Conservation (phyloP, 176 grass and related monocot genomes). For the Luzula sylvatica region DNA sequence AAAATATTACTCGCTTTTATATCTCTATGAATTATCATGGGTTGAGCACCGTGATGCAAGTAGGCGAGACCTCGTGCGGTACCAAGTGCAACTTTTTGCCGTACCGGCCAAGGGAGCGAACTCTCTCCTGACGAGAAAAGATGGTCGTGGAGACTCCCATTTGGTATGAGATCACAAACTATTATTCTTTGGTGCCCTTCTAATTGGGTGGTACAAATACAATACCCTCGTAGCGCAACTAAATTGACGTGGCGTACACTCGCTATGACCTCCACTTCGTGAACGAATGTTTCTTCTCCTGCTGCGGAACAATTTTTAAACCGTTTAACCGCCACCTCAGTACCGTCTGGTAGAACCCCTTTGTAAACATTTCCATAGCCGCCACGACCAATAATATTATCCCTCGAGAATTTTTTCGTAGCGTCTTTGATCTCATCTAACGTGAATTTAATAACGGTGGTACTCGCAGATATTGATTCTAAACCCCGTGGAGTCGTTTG, state of each 20-base stretch:
- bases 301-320: conserved; percentile 89
- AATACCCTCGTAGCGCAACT: conserved; percentile 62
- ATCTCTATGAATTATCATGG: conserved; percentile 89
- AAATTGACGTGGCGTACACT: conserved; percentile 89
- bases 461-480: conserved; percentile 79
- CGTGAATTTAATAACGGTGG: conserved; percentile 70
- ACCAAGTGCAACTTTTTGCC: conserved; percentile 72
- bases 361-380: conserved; percentile 88
- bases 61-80: conserved; percentile 69
- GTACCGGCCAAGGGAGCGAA: conserved; percentile 44
- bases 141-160: conserved; percentile 89
- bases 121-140: conserved; percentile 40
- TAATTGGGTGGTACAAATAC: conserved; percentile 54
- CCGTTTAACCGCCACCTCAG: conserved; percentile 62
- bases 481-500: conserved; percentile 43
- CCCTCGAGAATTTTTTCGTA: conserved; percentile 40
- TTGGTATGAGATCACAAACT: conserved; percentile 77
- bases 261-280: conserved; percentile 96
- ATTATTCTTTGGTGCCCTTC: conserved; percentile 94
- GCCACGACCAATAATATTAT: conserved; percentile 62
- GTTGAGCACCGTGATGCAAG: conserved; percentile 52
- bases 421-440: conserved; percentile 72
- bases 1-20: conserved; percentile 91
- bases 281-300: conserved; percentile 57
- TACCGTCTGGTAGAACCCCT: conserved; percentile 41